Conservation (phyloP, 805 yeast genomes). For the Kodamaea jinghongensis region DNA sequence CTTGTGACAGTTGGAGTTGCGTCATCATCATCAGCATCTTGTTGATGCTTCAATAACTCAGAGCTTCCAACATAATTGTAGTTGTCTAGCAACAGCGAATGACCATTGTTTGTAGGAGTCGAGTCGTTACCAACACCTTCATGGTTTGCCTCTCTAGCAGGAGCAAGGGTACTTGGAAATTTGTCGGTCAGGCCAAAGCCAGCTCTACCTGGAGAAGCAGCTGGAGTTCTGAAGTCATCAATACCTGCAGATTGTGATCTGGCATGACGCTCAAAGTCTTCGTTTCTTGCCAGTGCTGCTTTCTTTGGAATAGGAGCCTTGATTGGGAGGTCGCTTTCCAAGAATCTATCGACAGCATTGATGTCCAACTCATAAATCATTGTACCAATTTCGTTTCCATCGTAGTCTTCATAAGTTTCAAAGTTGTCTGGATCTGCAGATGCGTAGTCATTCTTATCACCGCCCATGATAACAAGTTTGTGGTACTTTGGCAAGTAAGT, state of each 20-base stretch:
- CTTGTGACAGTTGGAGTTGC: constrained; percentile 1
- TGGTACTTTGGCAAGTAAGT: constrained; percentile 65
- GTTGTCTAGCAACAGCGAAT: constrained; percentile 19
- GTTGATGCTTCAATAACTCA: constrained; percentile 1
- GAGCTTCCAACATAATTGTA: constrained; percentile 29
- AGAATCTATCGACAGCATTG: constrained; percentile 35
- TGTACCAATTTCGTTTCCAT: constrained; percentile 51
- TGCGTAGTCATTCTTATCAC: constrained; percentile 75
- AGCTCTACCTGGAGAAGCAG: constrained; percentile 18
- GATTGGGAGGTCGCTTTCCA: constrained; percentile 12
- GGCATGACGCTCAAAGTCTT: constrained; percentile 25
- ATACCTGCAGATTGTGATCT: constrained; percentile 37
- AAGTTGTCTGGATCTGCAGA: constrained; percentile 45
- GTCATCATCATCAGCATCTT: constrained; percentile 2
- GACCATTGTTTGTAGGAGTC: constrained; percentile 11
- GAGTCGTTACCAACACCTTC: background rate
- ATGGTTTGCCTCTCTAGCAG: constrained; percentile 1
- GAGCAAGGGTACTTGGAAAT: constrained; percentile 2
- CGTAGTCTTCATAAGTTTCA: constrained; percentile 51
- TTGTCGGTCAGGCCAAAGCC: background rate
- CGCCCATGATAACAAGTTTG: constrained; percentile 84
- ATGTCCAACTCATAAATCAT: constrained; percentile 64
- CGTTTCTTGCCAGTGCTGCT: constrained; percentile 11
- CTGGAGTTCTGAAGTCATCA: constrained; percentile 26
- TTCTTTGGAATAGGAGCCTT: constrained; percentile 3